Evolutionary conservation across 108 stramenopile species (phyloP).

Genomic region (Pseudonitzschia multistriata): DNA sequence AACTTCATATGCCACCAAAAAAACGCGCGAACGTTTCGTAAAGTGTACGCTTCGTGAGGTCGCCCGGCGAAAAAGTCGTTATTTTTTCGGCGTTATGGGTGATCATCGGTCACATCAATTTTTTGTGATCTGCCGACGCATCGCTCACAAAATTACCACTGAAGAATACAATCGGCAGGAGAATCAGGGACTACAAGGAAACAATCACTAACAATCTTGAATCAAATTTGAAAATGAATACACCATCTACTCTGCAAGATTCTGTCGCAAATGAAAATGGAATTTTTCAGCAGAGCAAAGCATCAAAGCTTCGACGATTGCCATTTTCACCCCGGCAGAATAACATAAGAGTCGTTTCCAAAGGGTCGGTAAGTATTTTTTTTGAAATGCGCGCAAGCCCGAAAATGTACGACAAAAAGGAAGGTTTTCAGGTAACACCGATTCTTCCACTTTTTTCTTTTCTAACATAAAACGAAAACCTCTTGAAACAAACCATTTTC

Average conservation of each 20-base stretch:
- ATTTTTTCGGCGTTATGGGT: background rate
- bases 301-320: constrained; percentile 3
- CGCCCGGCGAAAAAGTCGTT: constrained; percentile 7
- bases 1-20: background rate
- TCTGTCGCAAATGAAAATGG: background rate
- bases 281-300: background rate
- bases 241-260: background rate
- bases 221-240: background rate
- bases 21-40: background rate
- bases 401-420: background rate
- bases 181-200: background rate
- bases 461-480: background rate
- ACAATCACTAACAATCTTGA: background rate
- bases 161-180: background rate
- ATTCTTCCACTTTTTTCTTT: background rate
- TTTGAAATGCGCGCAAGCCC: constrained; percentile 12
- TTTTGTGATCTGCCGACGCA: background rate
- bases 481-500: background rate
- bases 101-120: background rate
- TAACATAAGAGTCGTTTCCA: background rate
- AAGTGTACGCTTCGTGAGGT: background rate
- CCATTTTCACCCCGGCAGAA: constrained; percentile 3
- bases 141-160: background rate
- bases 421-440: too few relatives aligned
- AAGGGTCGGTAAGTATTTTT: constrained; percentile 3